Percentiles rank a stretch among this genome's conserved stretches.
Conservation (phyloP, 345 rosid genomes). For the Camelina hispida region DNA sequence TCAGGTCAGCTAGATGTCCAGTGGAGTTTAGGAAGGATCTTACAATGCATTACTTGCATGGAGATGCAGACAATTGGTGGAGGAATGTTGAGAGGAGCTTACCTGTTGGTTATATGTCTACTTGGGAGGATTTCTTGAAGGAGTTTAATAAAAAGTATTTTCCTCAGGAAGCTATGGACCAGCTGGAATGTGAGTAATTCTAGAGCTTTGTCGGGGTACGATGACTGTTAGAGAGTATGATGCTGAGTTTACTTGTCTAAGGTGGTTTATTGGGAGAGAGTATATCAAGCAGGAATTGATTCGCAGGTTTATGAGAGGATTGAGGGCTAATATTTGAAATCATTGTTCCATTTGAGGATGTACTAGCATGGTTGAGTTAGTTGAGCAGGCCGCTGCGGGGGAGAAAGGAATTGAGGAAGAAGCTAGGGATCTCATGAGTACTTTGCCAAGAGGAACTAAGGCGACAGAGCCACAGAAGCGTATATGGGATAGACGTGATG, state of each 20-base stretch:
- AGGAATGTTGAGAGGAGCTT: neutral
- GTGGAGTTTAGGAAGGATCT: neutral
- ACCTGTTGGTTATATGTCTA: no score
- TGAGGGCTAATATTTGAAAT: neutral
- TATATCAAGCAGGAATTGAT: neutral
- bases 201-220: neutral
- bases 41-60: neutral
- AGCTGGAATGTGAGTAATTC: neutral
- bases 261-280: neutral
- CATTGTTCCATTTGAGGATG: neutral
- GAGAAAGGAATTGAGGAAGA: neutral
- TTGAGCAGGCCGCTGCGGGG: neutral
- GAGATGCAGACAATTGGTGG: neutral
- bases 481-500: no score
- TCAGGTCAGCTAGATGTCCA: neutral
- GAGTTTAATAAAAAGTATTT: neutral
- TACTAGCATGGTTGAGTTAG: neutral
- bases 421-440: neutral
- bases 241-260: neutral
- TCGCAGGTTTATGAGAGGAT: neutral
- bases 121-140: no score
- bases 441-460: neutral
- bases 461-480: neutral
- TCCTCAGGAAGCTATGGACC: neutral
- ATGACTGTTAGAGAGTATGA: neutral